Evolutionary conservation across 1,284 basidiomycete genomes (phyloP), one percentile per base, ranked within the genome.

Genomic region (Coniophora puteana): DNA sequence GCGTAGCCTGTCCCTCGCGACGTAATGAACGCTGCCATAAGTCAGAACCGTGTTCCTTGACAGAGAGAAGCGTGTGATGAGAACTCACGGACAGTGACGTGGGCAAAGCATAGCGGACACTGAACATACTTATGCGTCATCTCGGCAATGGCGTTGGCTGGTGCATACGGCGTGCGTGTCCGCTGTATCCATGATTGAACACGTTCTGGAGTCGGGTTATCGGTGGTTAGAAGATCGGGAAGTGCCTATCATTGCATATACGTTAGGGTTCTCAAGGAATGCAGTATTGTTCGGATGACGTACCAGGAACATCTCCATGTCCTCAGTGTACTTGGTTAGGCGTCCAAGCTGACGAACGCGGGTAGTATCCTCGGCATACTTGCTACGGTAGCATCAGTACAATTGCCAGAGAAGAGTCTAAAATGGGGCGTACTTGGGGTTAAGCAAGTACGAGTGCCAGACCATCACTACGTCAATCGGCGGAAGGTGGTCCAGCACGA

Each of bases 371-470:
- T 69, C 65, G 1, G 55, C 56, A 31, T 66, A 67, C 56, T 62
- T 61, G 17, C 64, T 67, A 35, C 30, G 5, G 24, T 22, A n/a
- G 16, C 17, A 12, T 16, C n/a, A 20, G 29, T 21, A n/a, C 21
- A n/a, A 14, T 16, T n/a, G 6, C 40, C 20, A 16, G 36, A n/a
- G 20, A 17, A 12, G 6, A 20, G 17, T 32, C 31, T 12, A 27
- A 43, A 27, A 4, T 4, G 6, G 3, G 13, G 7, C 61, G 36
- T 44, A 66, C 66, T 54, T 48, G 4, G 67, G 68, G 42, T 66
- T 70, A n/a, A 72, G 60, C 42, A 70, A 52, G 49, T 72, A 72
- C 4, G 71, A 51, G 33, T 72, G 69, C 67, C 71, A 72, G 5
- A 71, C 66, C 69, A 72, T 69, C 17, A 67, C 41, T 3, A 73